Conservation (phyloP, 805 yeast species). For the Wickerhamomyces silvicola region DNA sequence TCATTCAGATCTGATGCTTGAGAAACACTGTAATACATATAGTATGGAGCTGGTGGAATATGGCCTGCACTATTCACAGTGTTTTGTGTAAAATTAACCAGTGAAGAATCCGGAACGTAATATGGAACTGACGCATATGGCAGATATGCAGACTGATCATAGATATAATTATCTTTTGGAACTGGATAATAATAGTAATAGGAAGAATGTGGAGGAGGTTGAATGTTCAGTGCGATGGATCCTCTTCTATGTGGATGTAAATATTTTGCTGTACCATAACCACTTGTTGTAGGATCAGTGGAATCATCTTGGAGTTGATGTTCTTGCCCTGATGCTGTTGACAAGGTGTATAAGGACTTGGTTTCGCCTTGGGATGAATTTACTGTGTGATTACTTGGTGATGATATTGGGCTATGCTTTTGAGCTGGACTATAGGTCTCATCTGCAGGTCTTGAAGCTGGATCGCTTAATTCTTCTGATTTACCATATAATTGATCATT, state of each 20-base stretch:
- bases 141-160: conserved; percentile 19
- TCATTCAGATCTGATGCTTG: conserved; percentile 12
- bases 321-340: conserved; percentile 19
- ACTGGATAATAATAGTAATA: conserved; percentile 25
- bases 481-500: conserved; percentile 4
- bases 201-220: conserved; percentile 21
- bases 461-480: conserved; percentile 1
- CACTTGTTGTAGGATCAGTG: conserved; percentile 12
- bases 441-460: neutral
- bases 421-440: conserved; percentile 7
- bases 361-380: conserved; percentile 20
- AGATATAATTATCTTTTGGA: conserved; percentile 24
- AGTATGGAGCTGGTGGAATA: conserved; percentile 24
- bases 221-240: conserved; percentile 4
- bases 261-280: conserved; percentile 9
- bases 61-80: conserved; percentile 9
- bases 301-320: conserved; percentile 11
- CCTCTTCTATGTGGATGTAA: conserved; percentile 11
- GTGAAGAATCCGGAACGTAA: conserved; percentile 16
- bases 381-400: conserved; percentile 20
- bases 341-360: conserved; percentile 20
- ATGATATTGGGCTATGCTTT: conserved; percentile 20
- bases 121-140: conserved; percentile 20
- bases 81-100: conserved; percentile 15
- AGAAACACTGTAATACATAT: conserved; percentile 24